phyloP scores from a whole-genome alignment of 2,329 filamentous ascomycete species.

The Fusarium bulbicola region DNA sequence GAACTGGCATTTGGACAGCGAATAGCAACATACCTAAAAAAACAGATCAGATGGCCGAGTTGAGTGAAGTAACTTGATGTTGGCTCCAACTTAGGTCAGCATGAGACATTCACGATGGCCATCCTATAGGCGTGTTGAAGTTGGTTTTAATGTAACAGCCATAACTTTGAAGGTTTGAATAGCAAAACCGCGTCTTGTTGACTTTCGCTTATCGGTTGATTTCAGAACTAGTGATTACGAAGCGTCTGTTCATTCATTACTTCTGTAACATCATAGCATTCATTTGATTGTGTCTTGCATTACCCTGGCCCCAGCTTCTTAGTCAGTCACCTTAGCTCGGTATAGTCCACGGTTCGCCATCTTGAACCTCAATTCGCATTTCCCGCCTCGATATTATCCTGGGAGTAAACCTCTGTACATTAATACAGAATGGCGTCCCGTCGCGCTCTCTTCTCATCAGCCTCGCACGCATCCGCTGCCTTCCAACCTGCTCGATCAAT shows the following conservation, averaged over 20 bases:
- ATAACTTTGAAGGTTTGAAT: not conserved
- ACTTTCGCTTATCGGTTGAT: not conserved
- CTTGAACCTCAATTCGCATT: constrained; percentile 10
- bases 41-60: not conserved
- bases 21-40: not conserved
- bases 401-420: not conserved
- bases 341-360: not conserved
- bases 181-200: not conserved
- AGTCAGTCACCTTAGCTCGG: constrained; percentile 15
- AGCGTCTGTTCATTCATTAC: not conserved
- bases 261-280: not conserved
- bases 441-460: constrained; percentile 25
- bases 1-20: constrained; percentile 36
- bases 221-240: not conserved
- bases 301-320: constrained; percentile 17
- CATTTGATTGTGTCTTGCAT: constrained; percentile 6
- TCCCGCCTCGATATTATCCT: not conserved
- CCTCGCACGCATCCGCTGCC: constrained; percentile 26
- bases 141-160: not conserved
- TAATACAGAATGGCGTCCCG: constrained; percentile 30
- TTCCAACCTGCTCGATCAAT: constrained; percentile 8
- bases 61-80: not conserved
- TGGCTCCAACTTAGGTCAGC: constrained; percentile 1
- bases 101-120: not conserved
- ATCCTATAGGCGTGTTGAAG: not conserved